Evolutionary conservation across 208 protist genomes (phyloP).

Genomic region (Phytomonas sp.): DNA sequence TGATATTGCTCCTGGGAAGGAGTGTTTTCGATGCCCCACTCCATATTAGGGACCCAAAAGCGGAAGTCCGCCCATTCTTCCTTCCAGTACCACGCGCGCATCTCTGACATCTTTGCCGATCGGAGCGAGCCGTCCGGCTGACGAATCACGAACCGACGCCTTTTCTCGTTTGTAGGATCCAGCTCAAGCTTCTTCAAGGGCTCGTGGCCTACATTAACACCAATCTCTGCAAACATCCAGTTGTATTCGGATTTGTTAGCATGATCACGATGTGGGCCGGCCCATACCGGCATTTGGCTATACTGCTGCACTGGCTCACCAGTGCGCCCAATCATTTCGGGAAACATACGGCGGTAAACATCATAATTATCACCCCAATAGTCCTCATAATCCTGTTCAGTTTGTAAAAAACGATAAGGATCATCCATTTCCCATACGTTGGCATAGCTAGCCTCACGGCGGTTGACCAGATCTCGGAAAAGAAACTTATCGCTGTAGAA

Average conservation of each 20-base stretch:
- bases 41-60: constrained; percentile 92
- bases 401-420: constrained; percentile 92
- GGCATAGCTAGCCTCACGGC: constrained; percentile 89
- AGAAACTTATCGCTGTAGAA: constrained; percentile 93
- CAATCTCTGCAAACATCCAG: constrained; percentile 93
- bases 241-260: constrained; percentile 90
- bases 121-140: constrained; percentile 90
- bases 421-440: constrained; percentile 94
- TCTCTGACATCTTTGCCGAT: constrained; percentile 93
- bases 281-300: constrained; percentile 88
- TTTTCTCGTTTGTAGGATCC: constrained; percentile 90
- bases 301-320: constrained; percentile 92
- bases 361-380: constrained; percentile 95
- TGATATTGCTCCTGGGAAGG: constrained; percentile 89
- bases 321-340: constrained; percentile 88
- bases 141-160: constrained; percentile 87
- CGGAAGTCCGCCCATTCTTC: constrained; percentile 93
- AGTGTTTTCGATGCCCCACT: constrained; percentile 90
- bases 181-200: constrained; percentile 89
- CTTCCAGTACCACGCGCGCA: constrained; percentile 93
- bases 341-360: constrained; percentile 90
- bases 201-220: constrained; percentile 90
- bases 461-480: constrained; percentile 89
- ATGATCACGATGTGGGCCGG: constrained; percentile 85
- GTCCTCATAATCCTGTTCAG: constrained; percentile 90